Conservation (phyloP, 768 basidiomycete species). For the Paxillus involutus region DNA sequence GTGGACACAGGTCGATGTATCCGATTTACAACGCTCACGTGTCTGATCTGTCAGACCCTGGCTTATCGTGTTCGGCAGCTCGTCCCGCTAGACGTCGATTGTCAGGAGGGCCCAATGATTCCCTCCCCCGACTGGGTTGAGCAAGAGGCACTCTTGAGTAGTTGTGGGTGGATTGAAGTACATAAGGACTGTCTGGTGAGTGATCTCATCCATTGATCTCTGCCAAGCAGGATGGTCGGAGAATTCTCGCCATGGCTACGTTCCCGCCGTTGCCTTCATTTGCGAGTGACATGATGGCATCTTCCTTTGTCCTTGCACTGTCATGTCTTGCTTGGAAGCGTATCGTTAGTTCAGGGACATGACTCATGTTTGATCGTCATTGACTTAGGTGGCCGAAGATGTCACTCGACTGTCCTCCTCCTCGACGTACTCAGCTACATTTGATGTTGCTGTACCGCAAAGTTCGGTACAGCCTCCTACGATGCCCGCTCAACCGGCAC, state of each 20-base stretch:
- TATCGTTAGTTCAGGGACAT: slow-evolving; percentile 1
- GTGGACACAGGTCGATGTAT: slow-evolving; percentile 47
- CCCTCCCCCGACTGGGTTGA: slow-evolving; percentile 80
- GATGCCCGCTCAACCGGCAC: slow-evolving; percentile 25
- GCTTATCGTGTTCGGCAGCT: slow-evolving; percentile 71
- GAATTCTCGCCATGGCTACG: background rate
- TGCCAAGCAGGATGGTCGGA: background rate
- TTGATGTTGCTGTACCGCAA: slow-evolving; percentile 45
- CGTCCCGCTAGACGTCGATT: slow-evolving; percentile 55
- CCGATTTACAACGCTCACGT: slow-evolving; percentile 65
- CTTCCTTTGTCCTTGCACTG: slow-evolving; percentile 7
- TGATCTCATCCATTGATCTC: slow-evolving; percentile 14
- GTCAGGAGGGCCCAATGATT: slow-evolving; percentile 61
- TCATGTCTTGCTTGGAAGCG: slow-evolving; percentile 6
- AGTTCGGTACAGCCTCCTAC: slow-evolving; percentile 16
- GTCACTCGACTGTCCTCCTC: slow-evolving; percentile 35
- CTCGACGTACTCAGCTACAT: slow-evolving; percentile 42
- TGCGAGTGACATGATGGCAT: background rate
- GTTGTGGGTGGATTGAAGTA: slow-evolving; percentile 74
- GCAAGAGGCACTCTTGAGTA: slow-evolving; percentile 65
- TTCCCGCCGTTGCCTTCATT: slow-evolving; percentile 3
- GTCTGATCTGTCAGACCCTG: slow-evolving; percentile 62
- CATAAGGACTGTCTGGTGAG: slow-evolving; percentile 67
- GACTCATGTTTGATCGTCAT: slow-evolving; percentile 10
- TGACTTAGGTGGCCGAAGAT: slow-evolving; percentile 26